Evolutionary conservation across 306 rosid genomes (phyloP).

Genomic region (Fragaria iinumae): DNA sequence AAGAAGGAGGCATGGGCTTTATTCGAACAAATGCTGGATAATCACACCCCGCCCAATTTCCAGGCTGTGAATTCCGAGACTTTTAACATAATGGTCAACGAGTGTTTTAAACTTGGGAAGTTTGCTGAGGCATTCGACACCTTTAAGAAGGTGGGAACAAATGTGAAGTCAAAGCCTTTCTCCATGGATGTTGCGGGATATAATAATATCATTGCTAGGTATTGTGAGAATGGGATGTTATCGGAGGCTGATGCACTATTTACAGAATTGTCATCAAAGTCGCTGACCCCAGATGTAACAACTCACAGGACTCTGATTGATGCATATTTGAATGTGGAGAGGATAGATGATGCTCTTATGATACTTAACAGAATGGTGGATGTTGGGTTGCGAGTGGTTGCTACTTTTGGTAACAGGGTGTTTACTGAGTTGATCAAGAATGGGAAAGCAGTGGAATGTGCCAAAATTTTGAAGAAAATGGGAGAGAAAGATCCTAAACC

Average conservation of each 20-base stretch:
- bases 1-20: conserved; percentile 56
- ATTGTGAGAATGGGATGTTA: conserved; percentile 76
- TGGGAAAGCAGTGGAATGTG: conserved; percentile 66
- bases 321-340: conserved; percentile 58
- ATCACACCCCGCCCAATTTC: conserved; percentile 81
- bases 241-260: conserved; percentile 62
- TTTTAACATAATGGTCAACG: conserved; percentile 81
- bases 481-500: conserved; percentile 96
- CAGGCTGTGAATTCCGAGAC: conserved; percentile 92
- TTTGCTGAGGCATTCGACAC: conserved; percentile 57
- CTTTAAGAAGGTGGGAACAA: conserved; percentile 75
- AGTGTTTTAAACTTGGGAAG: conserved; percentile 66
- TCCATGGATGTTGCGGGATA: conserved; percentile 93
- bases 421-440: conserved; percentile 71
- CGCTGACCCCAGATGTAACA: conserved; percentile 81
- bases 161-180: conserved; percentile 69
- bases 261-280: conserved; percentile 69
- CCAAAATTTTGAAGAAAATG: conserved; percentile 76
- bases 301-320: conserved; percentile 75
- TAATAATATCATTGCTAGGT: conserved; percentile 73
- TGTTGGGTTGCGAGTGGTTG: conserved; percentile 79
- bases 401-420: conserved; percentile 67
- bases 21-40: conserved; percentile 79
- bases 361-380: conserved; percentile 80
- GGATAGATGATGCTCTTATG: conserved; percentile 73